Percentiles rank a stretch among this genome's conserved stretches.
These are phyloP conservation scores for Populus simonii DNA, from an alignment of 345 rosid species.

Conservation along the genomic window DNA sequence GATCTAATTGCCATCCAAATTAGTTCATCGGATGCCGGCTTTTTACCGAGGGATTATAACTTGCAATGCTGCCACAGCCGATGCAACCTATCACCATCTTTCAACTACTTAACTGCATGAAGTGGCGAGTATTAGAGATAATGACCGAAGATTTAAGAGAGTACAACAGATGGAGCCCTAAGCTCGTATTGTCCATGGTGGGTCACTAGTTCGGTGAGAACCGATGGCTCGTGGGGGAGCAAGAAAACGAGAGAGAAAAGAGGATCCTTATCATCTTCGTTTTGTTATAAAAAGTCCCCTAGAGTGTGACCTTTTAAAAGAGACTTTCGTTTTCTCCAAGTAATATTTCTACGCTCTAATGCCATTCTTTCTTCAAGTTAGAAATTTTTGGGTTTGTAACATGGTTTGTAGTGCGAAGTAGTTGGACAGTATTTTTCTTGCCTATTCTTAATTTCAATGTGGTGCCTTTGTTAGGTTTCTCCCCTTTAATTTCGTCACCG, in stretches of 20 bases:
- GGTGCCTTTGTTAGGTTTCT: not conserved
- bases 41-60: not conserved
- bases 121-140: slow-evolving; percentile 9
- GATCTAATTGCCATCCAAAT: not conserved
- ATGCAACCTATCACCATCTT: not conserved
- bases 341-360: slow-evolving; percentile 14
- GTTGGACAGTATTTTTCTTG: slow-evolving; percentile 4
- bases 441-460: not conserved
- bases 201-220: slow-evolving; percentile 28
- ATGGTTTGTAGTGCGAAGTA: slow-evolving; percentile 21
- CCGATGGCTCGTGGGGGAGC: slow-evolving; percentile 24
- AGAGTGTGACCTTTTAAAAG: not conserved
- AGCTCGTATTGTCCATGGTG: slow-evolving; percentile 5
- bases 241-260: not conserved
- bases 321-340: not conserved
- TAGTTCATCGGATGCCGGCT: not conserved
- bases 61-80: not conserved
- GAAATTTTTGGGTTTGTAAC: slow-evolving; percentile 15
- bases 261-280: not conserved
- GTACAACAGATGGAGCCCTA: not conserved
- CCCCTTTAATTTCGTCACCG: not conserved
- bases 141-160: slow-evolving; percentile 4
- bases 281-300: not conserved
- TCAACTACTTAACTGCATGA: not conserved
- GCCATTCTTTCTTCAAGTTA: slow-evolving; percentile 10